Evolutionary conservation across 441 rosid genomes (phyloP).

Genomic region (Pelargonium australe): DNA sequence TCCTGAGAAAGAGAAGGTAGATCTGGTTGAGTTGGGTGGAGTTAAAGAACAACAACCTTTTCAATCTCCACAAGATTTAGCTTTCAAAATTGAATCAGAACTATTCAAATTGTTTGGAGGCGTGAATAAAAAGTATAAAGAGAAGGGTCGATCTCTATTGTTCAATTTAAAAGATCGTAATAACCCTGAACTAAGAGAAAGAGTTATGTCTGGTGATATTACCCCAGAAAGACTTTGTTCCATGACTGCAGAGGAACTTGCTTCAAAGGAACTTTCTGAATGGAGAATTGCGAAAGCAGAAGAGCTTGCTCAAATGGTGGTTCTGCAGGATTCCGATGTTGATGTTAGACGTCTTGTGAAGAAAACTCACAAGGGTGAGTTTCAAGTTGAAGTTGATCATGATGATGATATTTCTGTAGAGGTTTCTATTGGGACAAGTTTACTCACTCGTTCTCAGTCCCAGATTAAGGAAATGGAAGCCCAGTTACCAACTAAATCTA

Average conservation of each 20-base stretch:
- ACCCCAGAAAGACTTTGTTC: slow-evolving; percentile 61
- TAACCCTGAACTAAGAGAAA: slow-evolving; percentile 78
- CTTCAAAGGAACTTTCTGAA: slow-evolving; percentile 80
- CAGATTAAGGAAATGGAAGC: slow-evolving; percentile 28
- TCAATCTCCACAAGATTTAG: slow-evolving; percentile 46
- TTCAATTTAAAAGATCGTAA: slow-evolving; percentile 82
- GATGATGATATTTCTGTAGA: slow-evolving; percentile 48
- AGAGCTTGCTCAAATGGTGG: slow-evolving; percentile 89
- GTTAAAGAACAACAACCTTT: slow-evolving; percentile 17
- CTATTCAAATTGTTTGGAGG: slow-evolving; percentile 76
- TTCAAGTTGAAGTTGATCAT: slow-evolving; percentile 77
- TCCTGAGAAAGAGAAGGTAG: slow-evolving; percentile 19
- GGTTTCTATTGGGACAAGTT: slow-evolving; percentile 46
- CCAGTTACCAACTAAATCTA: slow-evolving; percentile 18
- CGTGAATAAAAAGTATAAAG: slow-evolving; percentile 86
- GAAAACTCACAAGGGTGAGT: slow-evolving; percentile 94
- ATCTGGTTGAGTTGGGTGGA: slow-evolving; percentile 16
- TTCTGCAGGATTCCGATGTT: slow-evolving; percentile 65
- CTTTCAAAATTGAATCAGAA: slow-evolving; percentile 57
- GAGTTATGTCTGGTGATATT: slow-evolving; percentile 67
- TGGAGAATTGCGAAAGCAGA: slow-evolving; percentile 96
- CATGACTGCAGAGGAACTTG: slow-evolving; percentile 92
- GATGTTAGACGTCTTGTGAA: slow-evolving; percentile 69
- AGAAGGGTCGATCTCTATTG: slow-evolving; percentile 77
- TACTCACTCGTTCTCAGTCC: slow-evolving; percentile 25